These are phyloP conservation scores for Allium cepa DNA, from an alignment of 106 monocot genomes.

Conservation along the genomic window DNA sequence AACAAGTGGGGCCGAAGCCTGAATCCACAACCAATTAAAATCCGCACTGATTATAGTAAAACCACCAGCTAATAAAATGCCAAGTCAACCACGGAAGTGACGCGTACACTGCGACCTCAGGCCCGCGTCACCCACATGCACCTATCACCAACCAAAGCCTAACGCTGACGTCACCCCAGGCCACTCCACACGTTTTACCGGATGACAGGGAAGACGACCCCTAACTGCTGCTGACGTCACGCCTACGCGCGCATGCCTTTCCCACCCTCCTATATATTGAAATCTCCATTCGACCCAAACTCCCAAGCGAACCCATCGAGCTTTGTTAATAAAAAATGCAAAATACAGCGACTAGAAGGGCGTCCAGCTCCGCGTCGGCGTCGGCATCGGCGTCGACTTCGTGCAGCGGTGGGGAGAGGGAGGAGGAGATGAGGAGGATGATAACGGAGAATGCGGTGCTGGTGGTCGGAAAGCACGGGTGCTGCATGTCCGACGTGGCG, in stretches of 20 bases:
- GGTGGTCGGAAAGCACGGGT: slow-evolving; percentile 61
- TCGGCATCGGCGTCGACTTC: neutral
- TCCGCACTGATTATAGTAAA: too few relatives aligned
- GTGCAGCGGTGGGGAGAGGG: too few relatives aligned
- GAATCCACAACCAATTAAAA: too few relatives aligned
- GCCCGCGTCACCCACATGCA: slow-evolving; percentile 4
- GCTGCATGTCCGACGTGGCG: slow-evolving; percentile 73
- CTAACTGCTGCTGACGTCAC: slow-evolving; percentile 10
- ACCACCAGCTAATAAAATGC: neutral
- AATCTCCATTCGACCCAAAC: neutral
- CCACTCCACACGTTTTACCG: neutral
- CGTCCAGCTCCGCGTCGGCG: neutral
- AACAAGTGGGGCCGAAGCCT: too few relatives aligned
- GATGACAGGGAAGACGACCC: neutral
- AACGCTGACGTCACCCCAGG: neutral
- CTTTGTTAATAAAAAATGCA: neutral
- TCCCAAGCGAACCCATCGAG: neutral
- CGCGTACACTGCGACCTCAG: neutral
- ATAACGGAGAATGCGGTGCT: slow-evolving; percentile 61
- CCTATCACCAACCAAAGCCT: neutral
- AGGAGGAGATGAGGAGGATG: slow-evolving; percentile 7
- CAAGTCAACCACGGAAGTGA: slow-evolving; percentile 9
- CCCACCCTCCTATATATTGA: neutral
- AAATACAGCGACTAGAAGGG: neutral
- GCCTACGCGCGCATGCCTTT: neutral